Evolutionary conservation across 805 yeast species (phyloP), one percentile per base, ranked within the genome.

Genomic region (Tetrapisispora nanseiensis): DNA sequence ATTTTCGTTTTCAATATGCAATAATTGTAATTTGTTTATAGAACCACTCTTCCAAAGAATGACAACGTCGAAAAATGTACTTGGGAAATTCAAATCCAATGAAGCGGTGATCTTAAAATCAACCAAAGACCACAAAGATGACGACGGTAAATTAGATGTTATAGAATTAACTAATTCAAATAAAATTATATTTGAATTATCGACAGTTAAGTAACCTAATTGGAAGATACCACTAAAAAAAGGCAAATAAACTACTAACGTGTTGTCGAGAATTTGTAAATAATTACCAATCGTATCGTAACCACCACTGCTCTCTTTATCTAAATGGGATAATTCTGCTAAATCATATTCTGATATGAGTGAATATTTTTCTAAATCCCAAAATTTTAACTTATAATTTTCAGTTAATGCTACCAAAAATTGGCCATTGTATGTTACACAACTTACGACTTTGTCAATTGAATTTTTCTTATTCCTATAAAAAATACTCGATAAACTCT

Each of bases 41-140:
- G 75, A 69, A 47, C 80, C 80, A 49, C 83, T 75, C 52, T 80
- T 81, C 84, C 85, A 78, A 27, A 80, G 61, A 1, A 69, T 65
- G 55, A 69, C 61, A 3, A 74, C 46, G 33, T 63, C 61, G 18
- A 69, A 42, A 29, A 48, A 56, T 24, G 53, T 44, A n/a, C 47
- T 27, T 4, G 46, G 27, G 12, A 42, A 34, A 36, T 50, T 47
- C 22, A 55, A 30, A 20, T 52, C 56, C 23, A 54, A 42, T 19
- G 63, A 55, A 22, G 46, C 52, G 8, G 46, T 30, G 12, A 59
- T 34, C 28, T 47, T 47, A 53, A 58, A 49, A 41, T 60, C 66
- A 18, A 56, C 51, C 24, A 61, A 43, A 12, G 61, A 55, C 65
- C 65, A 59, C 30, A 57, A 48, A 1, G 64, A 54, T 1, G 56